phyloP scores from a whole-genome alignment of 176 grass and related monocot species.

The Oryza longistaminata region DNA sequence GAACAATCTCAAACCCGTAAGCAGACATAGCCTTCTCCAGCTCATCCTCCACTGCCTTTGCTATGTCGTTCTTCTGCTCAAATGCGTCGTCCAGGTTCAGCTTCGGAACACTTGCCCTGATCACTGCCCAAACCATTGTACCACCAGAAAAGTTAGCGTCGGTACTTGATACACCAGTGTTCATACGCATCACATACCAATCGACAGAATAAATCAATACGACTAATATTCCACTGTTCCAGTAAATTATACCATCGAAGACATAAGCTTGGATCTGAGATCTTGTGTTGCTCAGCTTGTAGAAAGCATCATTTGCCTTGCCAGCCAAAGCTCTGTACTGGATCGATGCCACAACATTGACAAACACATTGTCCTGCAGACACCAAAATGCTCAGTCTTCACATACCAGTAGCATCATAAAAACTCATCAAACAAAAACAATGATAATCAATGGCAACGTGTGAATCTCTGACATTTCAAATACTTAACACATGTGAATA shows the following conservation, averaged over 20 bases:
- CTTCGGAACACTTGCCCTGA: conserved; percentile 79
- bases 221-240: not conserved
- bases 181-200: not conserved
- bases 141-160: no score
- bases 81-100: conserved; percentile 70
- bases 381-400: not conserved
- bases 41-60: conserved; percentile 74
- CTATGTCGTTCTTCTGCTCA: conserved; percentile 86
- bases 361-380: conserved; percentile 88
- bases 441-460: not conserved
- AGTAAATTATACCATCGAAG: conserved; percentile 59
- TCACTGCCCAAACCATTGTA: conserved; percentile 48
- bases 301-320: conserved; percentile 78
- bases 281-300: conserved; percentile 84
- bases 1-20: conserved; percentile 58
- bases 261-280: conserved; percentile 91
- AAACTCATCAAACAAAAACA: not conserved
- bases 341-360: conserved; percentile 83
- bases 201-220: not conserved
- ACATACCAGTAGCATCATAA: conserved; percentile 14
- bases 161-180: not conserved
- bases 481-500: conserved; percentile 8
- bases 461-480: not conserved
- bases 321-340: conserved; percentile 74
- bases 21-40: conserved; percentile 79